These are phyloP conservation scores for Entoloma clypeatum DNA, from an alignment of 1,284 basidiomycete species.

Conservation along the genomic window DNA sequence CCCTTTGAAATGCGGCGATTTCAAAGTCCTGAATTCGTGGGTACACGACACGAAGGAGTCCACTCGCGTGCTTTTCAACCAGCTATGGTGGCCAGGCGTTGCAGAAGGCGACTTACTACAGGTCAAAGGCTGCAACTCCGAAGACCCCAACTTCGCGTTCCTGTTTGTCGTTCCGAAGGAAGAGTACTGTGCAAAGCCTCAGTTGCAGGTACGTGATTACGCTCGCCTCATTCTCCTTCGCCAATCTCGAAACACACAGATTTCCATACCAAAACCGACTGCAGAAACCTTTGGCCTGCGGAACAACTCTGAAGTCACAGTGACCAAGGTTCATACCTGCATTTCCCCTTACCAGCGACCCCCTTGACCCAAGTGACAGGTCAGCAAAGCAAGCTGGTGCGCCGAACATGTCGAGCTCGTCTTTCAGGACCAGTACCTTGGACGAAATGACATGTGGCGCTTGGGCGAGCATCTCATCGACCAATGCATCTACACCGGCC, in stretches of 20 bases:
- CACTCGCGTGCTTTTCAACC: conserved; percentile 60
- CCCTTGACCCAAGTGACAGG: conserved; percentile 37
- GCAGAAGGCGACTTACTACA: conserved; percentile 67
- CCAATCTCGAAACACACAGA: conserved; percentile 37
- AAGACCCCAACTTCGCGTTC: conserved; percentile 46
- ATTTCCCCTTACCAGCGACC: conserved; percentile 3
- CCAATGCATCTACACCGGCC: conserved; percentile 68
- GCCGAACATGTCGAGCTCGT: conserved; percentile 86
- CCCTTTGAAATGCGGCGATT: conserved; percentile 58
- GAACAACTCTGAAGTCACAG: conserved; percentile 65
- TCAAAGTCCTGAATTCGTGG: conserved; percentile 62
- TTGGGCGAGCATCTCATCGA: conserved; percentile 73
- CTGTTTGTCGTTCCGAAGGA: conserved; percentile 65
- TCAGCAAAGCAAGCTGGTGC: conserved; percentile 58
- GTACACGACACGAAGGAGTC: conserved; percentile 69
- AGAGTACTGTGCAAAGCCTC: conserved; percentile 54
- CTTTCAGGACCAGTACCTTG: conserved; percentile 90
- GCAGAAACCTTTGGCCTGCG: conserved; percentile 67
- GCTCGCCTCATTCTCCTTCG: conserved; percentile 3
- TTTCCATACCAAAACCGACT: conserved; percentile 67
- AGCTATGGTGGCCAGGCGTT: conserved; percentile 70
- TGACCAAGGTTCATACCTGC: conserved; percentile 54
- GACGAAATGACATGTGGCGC: conserved; percentile 92
- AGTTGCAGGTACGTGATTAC: conserved; percentile 52
- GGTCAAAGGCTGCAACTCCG: conserved; percentile 43